A percentile compares a stretch with the other conserved stretches of the same genome.
phyloP scores from a whole-genome alignment of 2,329 filamentous ascomycete genomes.

The Teratosphaeria gauchensis region DNA sequence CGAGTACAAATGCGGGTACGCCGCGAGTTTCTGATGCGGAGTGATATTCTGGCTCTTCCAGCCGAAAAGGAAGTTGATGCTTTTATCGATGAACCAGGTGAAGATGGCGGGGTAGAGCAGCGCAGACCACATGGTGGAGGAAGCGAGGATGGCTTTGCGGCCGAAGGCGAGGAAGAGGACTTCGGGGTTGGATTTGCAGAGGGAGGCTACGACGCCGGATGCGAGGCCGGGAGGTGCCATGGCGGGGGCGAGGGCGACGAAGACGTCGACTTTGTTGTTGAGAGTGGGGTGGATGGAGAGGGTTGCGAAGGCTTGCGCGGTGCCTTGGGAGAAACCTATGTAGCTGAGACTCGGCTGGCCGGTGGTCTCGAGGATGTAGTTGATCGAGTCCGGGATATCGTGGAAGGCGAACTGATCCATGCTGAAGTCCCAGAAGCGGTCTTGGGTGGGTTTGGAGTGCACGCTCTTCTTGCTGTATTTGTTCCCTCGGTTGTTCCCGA shows the following conservation, averaged over 20 bases:
- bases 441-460: conserved; percentile 60
- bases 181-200: conserved; percentile 87
- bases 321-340: conserved; percentile 94
- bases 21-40: conserved; percentile 79
- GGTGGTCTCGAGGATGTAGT: conserved; percentile 80
- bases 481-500: conserved; percentile 96
- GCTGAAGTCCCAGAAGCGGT: conserved; percentile 91
- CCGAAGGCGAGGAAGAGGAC: conserved; percentile 90
- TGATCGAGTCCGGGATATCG: conserved; percentile 90
- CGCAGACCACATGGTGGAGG: conserved; percentile 94
- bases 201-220: conserved; percentile 81
- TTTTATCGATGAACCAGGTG: conserved; percentile 73
- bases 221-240: conserved; percentile 91
- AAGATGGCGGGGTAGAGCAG: conserved; percentile 93
- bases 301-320: conserved; percentile 90
- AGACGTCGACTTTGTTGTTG: conserved; percentile 89
- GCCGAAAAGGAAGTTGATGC: conserved; percentile 74
- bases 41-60: conserved; percentile 83
- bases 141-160: conserved; percentile 79
- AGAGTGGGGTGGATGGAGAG: conserved; percentile 84
- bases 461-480: conserved; percentile 97
- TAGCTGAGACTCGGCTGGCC: conserved; percentile 79
- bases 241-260: conserved; percentile 88
- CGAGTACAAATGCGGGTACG: conserved; percentile 91
- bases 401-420: conserved; percentile 98